phyloP scores from a whole-genome alignment of 2,329 filamentous ascomycete genomes.

The Aspergillus sojae region DNA sequence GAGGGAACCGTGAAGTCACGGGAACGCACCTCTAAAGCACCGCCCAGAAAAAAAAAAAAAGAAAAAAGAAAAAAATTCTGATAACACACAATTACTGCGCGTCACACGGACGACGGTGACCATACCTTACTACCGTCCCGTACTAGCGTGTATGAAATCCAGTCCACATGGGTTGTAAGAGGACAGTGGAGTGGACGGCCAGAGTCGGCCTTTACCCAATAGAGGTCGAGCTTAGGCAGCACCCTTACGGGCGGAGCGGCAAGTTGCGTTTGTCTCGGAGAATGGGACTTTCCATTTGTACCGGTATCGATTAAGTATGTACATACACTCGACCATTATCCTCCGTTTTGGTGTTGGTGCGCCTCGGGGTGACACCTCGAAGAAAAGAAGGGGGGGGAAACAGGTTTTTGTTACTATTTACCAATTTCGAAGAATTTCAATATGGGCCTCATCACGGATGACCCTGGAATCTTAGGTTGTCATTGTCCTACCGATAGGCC shows the following conservation, averaged over 20 bases:
- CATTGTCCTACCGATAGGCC: neutral
- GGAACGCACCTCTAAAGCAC: neutral
- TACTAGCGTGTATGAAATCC: constrained; percentile 1
- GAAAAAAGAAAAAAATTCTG: neutral
- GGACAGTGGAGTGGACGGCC: constrained; percentile 4
- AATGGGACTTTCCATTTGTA: neutral
- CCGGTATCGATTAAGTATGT: neutral
- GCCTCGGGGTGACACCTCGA: neutral
- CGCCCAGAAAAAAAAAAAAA: neutral
- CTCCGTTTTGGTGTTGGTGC: neutral
- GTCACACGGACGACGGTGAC: neutral
- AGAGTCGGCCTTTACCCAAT: constrained; percentile 5
- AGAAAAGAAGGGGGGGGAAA: neutral
- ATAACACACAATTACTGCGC: neutral
- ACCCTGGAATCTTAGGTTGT: neutral
- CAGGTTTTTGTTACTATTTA: neutral
- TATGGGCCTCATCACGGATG: too few species aligned
- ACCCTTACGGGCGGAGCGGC: constrained; percentile 10
- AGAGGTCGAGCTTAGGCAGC: constrained; percentile 7
- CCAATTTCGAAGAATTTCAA: neutral
- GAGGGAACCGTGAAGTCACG: neutral
- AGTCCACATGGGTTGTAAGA: constrained; percentile 1
- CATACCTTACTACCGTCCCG: neutral
- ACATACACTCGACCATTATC: neutral
- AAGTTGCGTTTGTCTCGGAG: neutral